These are phyloP conservation scores for Lumnitzera littorea DNA, from an alignment of 345 rosid species.

Conservation along the genomic window DNA sequence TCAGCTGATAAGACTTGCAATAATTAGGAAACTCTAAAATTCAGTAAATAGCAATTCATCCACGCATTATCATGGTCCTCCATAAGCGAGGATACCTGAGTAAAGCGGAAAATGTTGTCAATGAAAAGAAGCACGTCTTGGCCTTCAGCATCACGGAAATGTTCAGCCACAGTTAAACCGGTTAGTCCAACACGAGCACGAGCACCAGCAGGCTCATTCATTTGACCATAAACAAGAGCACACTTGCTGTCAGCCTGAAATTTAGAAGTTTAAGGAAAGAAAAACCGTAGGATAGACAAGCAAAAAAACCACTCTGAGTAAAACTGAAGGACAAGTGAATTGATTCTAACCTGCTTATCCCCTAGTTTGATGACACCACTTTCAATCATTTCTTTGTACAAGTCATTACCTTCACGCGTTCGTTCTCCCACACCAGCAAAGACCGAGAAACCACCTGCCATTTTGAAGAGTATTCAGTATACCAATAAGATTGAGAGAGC, in stretches of 20 bases:
- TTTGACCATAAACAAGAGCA: constrained; percentile 52
- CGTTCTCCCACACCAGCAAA: constrained; percentile 56
- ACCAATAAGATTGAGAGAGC: no score
- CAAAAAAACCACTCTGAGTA: not conserved
- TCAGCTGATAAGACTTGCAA: not conserved
- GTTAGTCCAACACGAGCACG: constrained; percentile 62
- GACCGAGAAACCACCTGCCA: constrained; percentile 47
- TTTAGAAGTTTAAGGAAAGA: not conserved
- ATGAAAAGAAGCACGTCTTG: constrained; percentile 56
- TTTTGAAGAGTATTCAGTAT: no score
- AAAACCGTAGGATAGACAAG: not conserved
- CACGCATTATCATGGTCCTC: no score
- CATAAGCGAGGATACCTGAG: constrained; percentile 24
- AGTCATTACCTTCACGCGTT: constrained; percentile 57
- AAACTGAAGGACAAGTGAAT: not conserved
- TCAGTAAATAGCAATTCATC: not conserved
- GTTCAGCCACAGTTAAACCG: constrained; percentile 48
- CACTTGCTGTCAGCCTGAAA: constrained; percentile 40
- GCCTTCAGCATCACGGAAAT: constrained; percentile 52
- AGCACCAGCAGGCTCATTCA: constrained; percentile 57
- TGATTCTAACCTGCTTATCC: constrained; percentile 25
- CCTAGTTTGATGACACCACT: constrained; percentile 56
- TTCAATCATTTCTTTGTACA: constrained; percentile 53
- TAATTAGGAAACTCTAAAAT: not conserved
- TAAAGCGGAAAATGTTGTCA: constrained; percentile 48